Conservation (phyloP, 345 rosid genomes). For the Aquilaria yunnanensis region DNA sequence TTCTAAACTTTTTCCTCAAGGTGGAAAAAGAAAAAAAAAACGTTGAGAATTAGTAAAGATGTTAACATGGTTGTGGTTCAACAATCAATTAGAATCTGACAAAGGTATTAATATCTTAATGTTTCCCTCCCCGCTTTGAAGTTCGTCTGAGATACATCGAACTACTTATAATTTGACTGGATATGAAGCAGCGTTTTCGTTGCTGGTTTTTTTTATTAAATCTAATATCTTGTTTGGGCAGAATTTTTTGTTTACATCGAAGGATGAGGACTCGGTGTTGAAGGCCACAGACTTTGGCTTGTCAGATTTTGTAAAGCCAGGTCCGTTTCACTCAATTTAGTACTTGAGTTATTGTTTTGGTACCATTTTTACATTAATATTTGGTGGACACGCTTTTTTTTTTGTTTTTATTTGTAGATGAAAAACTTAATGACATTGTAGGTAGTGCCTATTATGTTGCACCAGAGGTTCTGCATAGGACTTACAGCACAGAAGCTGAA, state of each 20-base stretch:
- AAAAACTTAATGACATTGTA: slow-evolving; percentile 92
- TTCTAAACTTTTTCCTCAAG: too few species aligned
- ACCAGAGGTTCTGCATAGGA: slow-evolving; percentile 96
- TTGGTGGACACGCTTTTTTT: background rate
- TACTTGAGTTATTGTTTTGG: background rate
- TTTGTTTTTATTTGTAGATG: slow-evolving; percentile 48
- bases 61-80: too few species aligned
- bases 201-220: slow-evolving; percentile 4
- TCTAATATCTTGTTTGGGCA: slow-evolving; percentile 32
- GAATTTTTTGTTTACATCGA: slow-evolving; percentile 82
- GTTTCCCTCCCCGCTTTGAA: too few species aligned
- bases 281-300: slow-evolving; percentile 98
- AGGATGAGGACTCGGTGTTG: slow-evolving; percentile 73
- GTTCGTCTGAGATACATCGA: too few species aligned
- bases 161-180: too few species aligned
- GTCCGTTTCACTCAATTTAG: slow-evolving; percentile 25
- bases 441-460: slow-evolving; percentile 97
- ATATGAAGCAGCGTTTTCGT: too few species aligned
- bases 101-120: too few species aligned
- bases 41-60: too few species aligned
- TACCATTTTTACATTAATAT: background rate
- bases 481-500: slow-evolving; percentile 88
- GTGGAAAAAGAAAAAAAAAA: too few species aligned
- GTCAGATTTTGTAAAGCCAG: slow-evolving; percentile 94
- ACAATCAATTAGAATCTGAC: too few species aligned